A percentile compares a stretch with the other conserved stretches of the same genome.
Conservation (phyloP, 129 eudicot species). For the Kitagawia praeruptora region DNA sequence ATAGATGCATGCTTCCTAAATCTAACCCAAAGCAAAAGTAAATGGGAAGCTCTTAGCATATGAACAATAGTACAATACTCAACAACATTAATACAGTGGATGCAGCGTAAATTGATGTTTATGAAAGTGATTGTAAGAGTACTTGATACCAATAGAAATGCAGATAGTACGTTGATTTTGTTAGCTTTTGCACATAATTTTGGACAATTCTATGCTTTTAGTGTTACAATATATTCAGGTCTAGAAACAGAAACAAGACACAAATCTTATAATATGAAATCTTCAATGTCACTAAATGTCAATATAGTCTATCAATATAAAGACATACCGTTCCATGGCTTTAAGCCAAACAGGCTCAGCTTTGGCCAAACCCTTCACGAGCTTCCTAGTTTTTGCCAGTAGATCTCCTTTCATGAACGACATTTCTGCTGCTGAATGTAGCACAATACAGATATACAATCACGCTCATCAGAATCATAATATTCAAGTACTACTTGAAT, state of each 20-base stretch:
- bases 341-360: slow-evolving; percentile 82
- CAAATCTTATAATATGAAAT: neutral
- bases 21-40: neutral
- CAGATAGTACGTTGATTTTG: neutral
- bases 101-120: neutral
- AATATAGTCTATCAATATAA: neutral
- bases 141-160: neutral
- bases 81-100: neutral
- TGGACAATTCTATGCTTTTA: neutral
- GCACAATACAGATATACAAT: neutral
- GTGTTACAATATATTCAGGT: neutral
- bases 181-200: neutral
- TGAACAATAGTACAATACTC: neutral
- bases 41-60: neutral
- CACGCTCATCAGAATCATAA: neutral
- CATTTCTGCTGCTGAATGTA: slow-evolving; percentile 31
- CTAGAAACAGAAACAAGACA: neutral
- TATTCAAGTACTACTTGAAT: neutral
- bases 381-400: slow-evolving; percentile 71
- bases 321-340: slow-evolving; percentile 77
- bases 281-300: neutral
- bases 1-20: neutral
- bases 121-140: neutral
- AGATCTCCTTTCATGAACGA: slow-evolving; percentile 85
- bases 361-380: slow-evolving; percentile 80